Evolutionary conservation across 2,329 filamentous ascomycete genomes (phyloP), one percentile per base, ranked within the genome.

Genomic region (Calycina herbarum): DNA sequence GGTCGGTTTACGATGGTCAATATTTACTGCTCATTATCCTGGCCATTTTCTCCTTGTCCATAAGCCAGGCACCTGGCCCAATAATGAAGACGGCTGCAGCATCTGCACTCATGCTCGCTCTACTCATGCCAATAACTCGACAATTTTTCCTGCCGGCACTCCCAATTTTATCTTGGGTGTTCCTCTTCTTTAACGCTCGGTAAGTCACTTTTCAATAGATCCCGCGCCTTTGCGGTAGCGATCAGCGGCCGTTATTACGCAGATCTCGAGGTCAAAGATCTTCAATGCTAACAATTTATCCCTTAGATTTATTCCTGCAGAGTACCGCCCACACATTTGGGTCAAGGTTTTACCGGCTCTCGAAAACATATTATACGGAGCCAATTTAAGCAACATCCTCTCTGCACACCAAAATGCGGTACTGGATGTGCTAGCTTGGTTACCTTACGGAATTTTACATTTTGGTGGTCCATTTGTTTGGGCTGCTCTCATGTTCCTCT

Each of bases 331-430:
- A 66, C 90, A 93, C 68, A 97, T 97, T 74, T 97, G 93, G 92
- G 94, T 97, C 71, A 93, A 94, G 74, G 93, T 98, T 33, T 85
- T 98, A 42, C 94, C 94, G 4, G 93, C 94, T 20, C 86, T 98
- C 69, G 94, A 98, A 80, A 97, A 98, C 78, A 95, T 98, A 68
- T 85, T 98, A 40, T 98, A 97, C 76, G 94, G 94, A 72, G 93
- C 94, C 69, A 97, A 97, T 79, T 84, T 97, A 65, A 96, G 93
- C 81, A 97, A 97, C 78, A 96, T 97, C 74, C 86, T 98, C 63
- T 96, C 94, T 15, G 92, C 92, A 57, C 92, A 97, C 80, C 92
- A 94, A 74, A 89, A 91, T 78, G 86, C 90, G 6, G 82, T 92
- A 59, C 86, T 97, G 64, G 94, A 97, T 76, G 82, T 98, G 64